Base-by-base conservation (phyloP, 2,329 filamentous ascomycete species). In the Bimuria novae-zelandiae region DNA sequence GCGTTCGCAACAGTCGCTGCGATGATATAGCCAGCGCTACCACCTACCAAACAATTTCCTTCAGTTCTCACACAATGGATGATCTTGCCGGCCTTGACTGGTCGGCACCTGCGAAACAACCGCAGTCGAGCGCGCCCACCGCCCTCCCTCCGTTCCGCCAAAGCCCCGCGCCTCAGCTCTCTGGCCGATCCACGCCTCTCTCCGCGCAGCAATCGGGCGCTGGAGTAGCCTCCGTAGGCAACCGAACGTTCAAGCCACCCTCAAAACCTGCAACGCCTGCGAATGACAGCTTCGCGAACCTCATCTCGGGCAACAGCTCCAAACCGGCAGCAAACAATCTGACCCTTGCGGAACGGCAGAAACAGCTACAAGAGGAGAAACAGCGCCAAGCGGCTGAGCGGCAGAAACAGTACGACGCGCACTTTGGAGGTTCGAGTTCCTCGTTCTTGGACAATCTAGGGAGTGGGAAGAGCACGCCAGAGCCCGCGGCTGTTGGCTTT, bases 401-500 rank as follows among this genome's bases (percentile, higher is more conserved):
- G 68, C 84, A 82, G 64, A 87, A 82, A 64, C 84, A 87, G 69
- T 83, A 87, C 64, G 90, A 94, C 60, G 82, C 84, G 25, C 86
- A 93, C 55, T 97, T 91, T 73, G 91, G 90, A 2, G 85, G 71
- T 3, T 76, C 75, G 42, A 79, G 87, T 64, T 82, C 83, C 10
- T 84, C 86, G 56, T 90, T 91, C 69, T 92, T 89, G 86, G 89
- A 94, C 67, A 84, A 76, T 11, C 76, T 94, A 42, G 90, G 85
- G 25, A 79, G 78, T 59, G 77, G 77, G 37, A 80, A 79, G 63
- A 78, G 71, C 46, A 80, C 76, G 32, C 67, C 64, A 42, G 80
- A 81, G 29, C 76, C 81, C 37, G 47, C 64, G 14, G 30, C 56
- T 16, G 57, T 68, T 54, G 65, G 67, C 2, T 50, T 67, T 25